These are phyloP conservation scores for Hyaloscypha finlandica DNA, from an alignment of 495 filamentous ascomycete species.

Conservation along the genomic window DNA sequence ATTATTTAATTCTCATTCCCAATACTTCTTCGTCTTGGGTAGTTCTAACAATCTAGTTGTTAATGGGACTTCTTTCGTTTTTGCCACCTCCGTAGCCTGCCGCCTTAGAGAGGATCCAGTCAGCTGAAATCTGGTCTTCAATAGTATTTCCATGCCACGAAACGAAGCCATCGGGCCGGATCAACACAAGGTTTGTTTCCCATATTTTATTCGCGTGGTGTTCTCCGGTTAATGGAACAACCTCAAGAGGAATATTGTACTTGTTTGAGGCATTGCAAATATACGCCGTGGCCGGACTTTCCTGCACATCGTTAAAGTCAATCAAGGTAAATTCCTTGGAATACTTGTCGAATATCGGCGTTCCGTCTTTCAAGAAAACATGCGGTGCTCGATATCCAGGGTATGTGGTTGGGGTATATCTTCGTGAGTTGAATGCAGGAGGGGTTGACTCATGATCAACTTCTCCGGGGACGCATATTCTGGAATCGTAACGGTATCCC, in stretches of 20 bases:
- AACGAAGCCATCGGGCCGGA: constrained; percentile 25
- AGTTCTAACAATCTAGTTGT: no score
- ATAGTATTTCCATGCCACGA: no score
- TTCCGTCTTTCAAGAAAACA: constrained; percentile 36
- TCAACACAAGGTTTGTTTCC: constrained; percentile 26
- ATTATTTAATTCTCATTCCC: no score
- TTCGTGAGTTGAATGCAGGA: not conserved
- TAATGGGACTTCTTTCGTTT: no score
- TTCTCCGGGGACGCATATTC: no score
- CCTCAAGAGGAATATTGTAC: not conserved
- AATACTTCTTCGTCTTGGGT: no score
- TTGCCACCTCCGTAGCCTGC: no score
- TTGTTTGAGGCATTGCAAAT: no score
- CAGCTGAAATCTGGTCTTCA: no score
- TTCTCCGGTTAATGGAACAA: not conserved
- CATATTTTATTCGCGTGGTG: constrained; percentile 15
- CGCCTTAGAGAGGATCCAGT: no score
- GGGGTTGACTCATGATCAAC: no score
- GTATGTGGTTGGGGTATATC: constrained; percentile 36
- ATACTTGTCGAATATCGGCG: constrained; percentile 36
- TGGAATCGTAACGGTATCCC: constrained; percentile 15
- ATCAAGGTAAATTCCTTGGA: constrained; percentile 36
- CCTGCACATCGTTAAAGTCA: constrained; percentile 26
- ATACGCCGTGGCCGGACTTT: not conserved
- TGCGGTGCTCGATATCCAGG: constrained; percentile 37